Percentiles rank a stretch among this genome's conserved stretches.
phyloP scores from a whole-genome alignment of 2,329 filamentous ascomycete species.

The Ceratocystis eucalypticola region DNA sequence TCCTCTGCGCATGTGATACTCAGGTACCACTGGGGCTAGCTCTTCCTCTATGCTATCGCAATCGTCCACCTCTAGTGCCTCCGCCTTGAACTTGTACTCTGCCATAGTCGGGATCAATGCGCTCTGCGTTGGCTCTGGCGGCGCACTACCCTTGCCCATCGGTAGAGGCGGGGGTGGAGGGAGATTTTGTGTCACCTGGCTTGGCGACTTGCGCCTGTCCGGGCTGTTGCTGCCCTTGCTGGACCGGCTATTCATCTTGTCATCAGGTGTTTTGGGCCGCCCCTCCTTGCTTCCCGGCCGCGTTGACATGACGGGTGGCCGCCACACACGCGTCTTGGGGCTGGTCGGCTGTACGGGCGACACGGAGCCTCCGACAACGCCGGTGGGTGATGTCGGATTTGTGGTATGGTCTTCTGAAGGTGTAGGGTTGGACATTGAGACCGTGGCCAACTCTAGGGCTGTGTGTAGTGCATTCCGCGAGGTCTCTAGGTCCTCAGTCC shows the following conservation, averaged over 20 bases:
- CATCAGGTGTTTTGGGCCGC: not conserved
- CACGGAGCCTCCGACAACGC: not conserved
- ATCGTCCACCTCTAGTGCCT: conserved; percentile 11
- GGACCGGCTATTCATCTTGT: not conserved
- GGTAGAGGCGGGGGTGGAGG: conserved; percentile 1
- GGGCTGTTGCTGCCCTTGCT: not conserved
- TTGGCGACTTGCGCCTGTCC: not conserved
- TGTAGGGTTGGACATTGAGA: not conserved
- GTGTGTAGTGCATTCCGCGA: not conserved
- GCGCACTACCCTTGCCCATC: conserved; percentile 12
- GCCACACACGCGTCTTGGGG: conserved; percentile 11
- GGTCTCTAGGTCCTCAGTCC: conserved; percentile 11
- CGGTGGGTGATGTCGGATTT: not conserved
- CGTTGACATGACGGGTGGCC: conserved; percentile 7
- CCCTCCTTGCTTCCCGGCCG: conserved; percentile 6
- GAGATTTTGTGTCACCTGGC: not conserved
- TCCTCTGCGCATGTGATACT: conserved; percentile 11
- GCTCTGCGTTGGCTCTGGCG: conserved; percentile 15
- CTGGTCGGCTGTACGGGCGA: not conserved
- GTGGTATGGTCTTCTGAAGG: not conserved
- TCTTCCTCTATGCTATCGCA: conserved; percentile 5
- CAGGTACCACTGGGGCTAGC: conserved; percentile 9
- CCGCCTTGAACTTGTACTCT: not conserved
- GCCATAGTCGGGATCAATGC: conserved; percentile 16
- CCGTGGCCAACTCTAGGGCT: not conserved